Base-by-base conservation (phyloP, 2,329 filamentous ascomycete genomes). In the Venturia carpophila region DNA sequence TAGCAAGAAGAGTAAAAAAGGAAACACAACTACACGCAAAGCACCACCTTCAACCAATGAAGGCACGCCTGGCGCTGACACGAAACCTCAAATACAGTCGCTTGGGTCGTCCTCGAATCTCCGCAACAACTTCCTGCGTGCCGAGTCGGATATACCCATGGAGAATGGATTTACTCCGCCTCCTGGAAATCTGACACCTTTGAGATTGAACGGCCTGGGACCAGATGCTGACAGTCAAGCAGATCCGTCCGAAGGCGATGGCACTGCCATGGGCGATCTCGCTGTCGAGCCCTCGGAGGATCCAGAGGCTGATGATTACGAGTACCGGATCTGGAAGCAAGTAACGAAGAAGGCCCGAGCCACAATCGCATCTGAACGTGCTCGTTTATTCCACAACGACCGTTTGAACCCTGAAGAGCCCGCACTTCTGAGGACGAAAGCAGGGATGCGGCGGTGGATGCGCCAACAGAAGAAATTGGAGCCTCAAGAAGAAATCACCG, bases 251-350 rank as follows among this genome's bases (percentile, higher is more conserved):
- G 94, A 99, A 66, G 85, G 94, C 42, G 94, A 97, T 73, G 89
- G 84, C 0, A 76, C 80, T 43, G 52, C 27, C 52, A 78, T 76
- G n/a, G 84, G 87, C 6, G 87, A 85, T 27, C 82, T 89, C 73
- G 80, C 83, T 0, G 73, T 89, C 24, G 82, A 82, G 47, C 84
- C 87, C 63, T 83, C 85, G 0, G 89, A 95, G 70, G 90, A 96
- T 69, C 83, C 84, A 15, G 91, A 91, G 69, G 86, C 95, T 70
- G 92, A 97, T 70, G 92, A 97, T 66, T 79, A 84, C 1, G 93
- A 97, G 73, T 96, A 94, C 78, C 96, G 95, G 74, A 90, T 94
- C 43, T 99, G 95, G 94, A 99, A 97, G 78, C 93, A 97, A 76
- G 91, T 96, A 49, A 99, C 94, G 1, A 97, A 97, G 78, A 97